A percentile compares a stretch with the other conserved stretches of the same genome.
Evolutionary conservation across 495 filamentous ascomycete species (phyloP).

Genomic region (Daldinia caldariorum): DNA sequence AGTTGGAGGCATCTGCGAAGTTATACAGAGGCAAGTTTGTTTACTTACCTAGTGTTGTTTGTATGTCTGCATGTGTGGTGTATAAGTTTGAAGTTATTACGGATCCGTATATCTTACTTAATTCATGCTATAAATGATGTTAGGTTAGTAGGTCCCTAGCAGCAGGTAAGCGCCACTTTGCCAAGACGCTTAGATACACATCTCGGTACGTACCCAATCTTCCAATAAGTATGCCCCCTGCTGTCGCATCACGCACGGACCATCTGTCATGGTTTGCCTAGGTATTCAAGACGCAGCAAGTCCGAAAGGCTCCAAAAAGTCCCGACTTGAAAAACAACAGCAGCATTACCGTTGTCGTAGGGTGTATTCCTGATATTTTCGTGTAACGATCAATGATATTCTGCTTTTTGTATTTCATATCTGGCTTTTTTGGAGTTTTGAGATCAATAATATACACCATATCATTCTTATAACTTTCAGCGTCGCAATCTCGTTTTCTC

Average conservation of each 20-base stretch:
- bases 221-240: neutral
- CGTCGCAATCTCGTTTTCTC: neutral
- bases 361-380: conserved; percentile 5
- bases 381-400: neutral
- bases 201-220: neutral
- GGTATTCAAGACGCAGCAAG: conserved; percentile 1
- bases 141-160: no score
- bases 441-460: neutral
- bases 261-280: neutral
- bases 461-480: neutral
- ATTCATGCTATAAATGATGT: neutral
- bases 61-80: no score
- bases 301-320: conserved; percentile 5
- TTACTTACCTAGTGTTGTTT: no score
- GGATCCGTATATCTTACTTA: conserved; percentile 6
- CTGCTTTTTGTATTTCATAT: neutral
- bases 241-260: neutral
- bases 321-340: conserved; percentile 7
- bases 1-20: neutral
- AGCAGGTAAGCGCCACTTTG: neutral
- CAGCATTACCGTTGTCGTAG: conserved; percentile 1
- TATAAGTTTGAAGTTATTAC: neutral
- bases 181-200: neutral
- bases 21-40: neutral
- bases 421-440: neutral